Percentiles rank a stretch among this genome's conserved stretches.
Conservation (phyloP, 805 yeast species). For the Ogataea kodamae region DNA sequence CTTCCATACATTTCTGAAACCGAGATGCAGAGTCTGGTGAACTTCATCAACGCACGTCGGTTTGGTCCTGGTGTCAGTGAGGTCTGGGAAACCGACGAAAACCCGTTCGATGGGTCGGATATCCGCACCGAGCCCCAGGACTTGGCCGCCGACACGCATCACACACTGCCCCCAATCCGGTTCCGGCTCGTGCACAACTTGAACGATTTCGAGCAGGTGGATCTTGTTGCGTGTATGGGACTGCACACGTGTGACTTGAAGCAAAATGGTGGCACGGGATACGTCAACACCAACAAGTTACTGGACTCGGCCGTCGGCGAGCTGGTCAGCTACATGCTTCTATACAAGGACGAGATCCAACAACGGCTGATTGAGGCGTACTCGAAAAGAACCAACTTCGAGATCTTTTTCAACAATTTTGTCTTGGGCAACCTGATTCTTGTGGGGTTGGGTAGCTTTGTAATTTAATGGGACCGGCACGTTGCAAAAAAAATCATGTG, state of each 20-base stretch:
- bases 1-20: conserved; percentile 56
- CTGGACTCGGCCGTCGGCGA: conserved; percentile 30
- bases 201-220: conserved; percentile 40
- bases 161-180: conserved; percentile 37
- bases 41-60: conserved; percentile 53
- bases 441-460: conserved; percentile 37
- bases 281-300: conserved; percentile 30
- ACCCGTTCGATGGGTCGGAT: conserved; percentile 30
- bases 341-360: conserved; percentile 34
- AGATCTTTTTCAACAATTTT: conserved; percentile 38
- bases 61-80: conserved; percentile 24
- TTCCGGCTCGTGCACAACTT: conserved; percentile 45
- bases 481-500: neutral
- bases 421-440: conserved; percentile 35
- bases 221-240: conserved; percentile 22
- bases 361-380: conserved; percentile 28
- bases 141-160: conserved; percentile 13
- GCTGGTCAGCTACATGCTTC: conserved; percentile 26
- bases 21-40: conserved; percentile 57
- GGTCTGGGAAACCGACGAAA: conserved; percentile 16
- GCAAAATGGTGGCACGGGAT: conserved; percentile 20
- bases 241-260: conserved; percentile 8
- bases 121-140: conserved; percentile 29
- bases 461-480: conserved; percentile 20
- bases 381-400: conserved; percentile 32